These are phyloP conservation scores for Tetraselmis striata DNA, from an alignment of 139 green algal genomes.

Conservation along the genomic window DNA sequence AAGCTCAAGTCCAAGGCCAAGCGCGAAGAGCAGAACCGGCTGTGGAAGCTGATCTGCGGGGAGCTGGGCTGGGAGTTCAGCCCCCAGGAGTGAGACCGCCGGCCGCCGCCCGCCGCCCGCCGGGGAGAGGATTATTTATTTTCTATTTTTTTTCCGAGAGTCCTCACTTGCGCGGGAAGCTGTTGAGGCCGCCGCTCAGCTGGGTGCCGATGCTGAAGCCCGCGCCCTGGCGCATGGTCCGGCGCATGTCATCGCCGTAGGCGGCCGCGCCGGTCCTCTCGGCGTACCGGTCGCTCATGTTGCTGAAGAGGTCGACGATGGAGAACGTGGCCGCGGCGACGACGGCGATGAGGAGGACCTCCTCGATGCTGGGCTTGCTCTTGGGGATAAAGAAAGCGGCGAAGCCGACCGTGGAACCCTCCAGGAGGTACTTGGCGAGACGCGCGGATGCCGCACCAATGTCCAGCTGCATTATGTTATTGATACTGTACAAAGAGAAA, in stretches of 20 bases:
- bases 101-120: no score
- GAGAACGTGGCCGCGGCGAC: conserved; percentile 21
- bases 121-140: no score
- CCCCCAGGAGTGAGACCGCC: no score
- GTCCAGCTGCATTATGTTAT: no score
- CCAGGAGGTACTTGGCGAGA: conserved; percentile 16
- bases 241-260: no score
- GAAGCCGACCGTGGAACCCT: conserved; percentile 3
- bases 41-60: conserved; percentile 26
- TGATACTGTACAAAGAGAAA: background rate
- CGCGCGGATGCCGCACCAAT: conserved; percentile 2
- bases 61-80: conserved; percentile 23
- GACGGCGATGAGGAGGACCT: conserved; percentile 12
- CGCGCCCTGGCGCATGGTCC: no score
- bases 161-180: no score
- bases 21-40: conserved; percentile 8
- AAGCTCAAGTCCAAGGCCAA: conserved; percentile 20
- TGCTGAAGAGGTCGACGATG: conserved; percentile 19
- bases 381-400: conserved; percentile 18
- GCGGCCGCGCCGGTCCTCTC: no score
- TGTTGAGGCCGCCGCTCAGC: no score
- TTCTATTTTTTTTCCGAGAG: no score
- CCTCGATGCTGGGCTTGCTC: background rate
- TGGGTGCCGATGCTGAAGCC: no score
- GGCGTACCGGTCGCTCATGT: no score